A percentile compares a stretch with the other conserved stretches of the same genome.
Evolutionary conservation across 495 filamentous ascomycete species (phyloP).

Genomic region (Tuber microsphaerosporum): DNA sequence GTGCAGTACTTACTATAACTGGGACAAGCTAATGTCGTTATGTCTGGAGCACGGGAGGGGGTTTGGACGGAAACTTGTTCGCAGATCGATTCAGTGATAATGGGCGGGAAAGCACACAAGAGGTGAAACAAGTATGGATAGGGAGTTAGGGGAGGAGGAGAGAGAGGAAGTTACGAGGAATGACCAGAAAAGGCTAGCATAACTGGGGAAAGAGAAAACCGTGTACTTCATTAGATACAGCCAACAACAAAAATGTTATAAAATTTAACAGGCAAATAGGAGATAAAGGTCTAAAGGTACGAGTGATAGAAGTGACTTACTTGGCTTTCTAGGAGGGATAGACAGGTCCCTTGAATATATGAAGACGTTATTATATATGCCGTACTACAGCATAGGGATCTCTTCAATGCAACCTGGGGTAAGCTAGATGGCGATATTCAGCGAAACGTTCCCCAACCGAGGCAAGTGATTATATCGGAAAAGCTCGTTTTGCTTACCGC

Average conservation of each 20-base stretch:
- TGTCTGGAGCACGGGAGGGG: neutral
- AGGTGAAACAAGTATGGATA: neutral
- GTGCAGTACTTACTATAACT: neutral
- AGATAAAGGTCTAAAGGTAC: neutral
- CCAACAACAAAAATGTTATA: no score
- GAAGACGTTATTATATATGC: neutral
- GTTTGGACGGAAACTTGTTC: neutral
- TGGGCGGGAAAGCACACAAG: neutral
- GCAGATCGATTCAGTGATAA: neutral
- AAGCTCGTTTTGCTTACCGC: neutral
- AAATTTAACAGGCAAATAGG: neutral
- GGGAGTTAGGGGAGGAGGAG: neutral
- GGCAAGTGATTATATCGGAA: neutral
- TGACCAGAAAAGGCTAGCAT: neutral
- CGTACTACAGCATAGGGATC: no score
- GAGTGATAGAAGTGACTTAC: neutral
- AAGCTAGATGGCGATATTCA: neutral
- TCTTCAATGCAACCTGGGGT: no score
- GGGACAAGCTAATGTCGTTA: neutral
- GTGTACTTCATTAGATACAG: no score
- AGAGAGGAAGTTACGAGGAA: neutral
- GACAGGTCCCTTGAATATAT: neutral
- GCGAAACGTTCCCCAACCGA: neutral
- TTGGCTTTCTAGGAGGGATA: neutral
- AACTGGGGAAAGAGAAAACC: neutral